Conservation (phyloP, 345 rosid genomes). For the Eucalyptus regnans region DNA sequence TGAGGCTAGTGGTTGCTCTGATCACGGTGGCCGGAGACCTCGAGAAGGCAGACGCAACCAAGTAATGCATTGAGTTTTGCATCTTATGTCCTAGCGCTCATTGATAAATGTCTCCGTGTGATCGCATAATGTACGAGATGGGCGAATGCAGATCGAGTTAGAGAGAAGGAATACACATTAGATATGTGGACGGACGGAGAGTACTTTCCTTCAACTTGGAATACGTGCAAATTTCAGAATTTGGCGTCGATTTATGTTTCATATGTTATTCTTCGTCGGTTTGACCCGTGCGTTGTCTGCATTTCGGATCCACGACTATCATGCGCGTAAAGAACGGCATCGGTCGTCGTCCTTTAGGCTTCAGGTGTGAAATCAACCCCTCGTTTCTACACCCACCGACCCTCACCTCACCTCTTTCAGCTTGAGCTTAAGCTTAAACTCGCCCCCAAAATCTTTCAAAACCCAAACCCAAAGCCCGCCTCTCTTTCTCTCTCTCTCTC, state of each 20-base stretch:
- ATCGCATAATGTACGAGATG: background rate
- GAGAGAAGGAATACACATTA: background rate
- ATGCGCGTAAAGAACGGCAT: background rate
- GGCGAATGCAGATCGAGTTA: background rate
- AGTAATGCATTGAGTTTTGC: background rate
- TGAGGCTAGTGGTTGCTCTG: background rate
- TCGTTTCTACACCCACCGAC: background rate
- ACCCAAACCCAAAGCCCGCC: background rate
- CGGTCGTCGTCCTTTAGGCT: background rate
- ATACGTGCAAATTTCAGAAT: too few species aligned
- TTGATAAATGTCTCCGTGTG: background rate
- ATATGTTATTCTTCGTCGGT: background rate
- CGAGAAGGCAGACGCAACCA: background rate
- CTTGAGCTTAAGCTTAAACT: background rate
- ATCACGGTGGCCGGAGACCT: background rate
- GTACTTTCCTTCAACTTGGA: background rate
- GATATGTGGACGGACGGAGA: background rate
- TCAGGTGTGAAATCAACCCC: background rate
- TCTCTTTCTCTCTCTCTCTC: background rate
- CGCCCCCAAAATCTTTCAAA: background rate
- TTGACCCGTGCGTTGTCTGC: background rate
- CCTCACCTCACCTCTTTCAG: background rate
- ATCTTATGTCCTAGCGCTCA: background rate
- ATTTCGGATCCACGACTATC: background rate
- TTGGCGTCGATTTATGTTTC: background rate